phyloP scores from a whole-genome alignment of 306 rosid species.

The Vigna mungo region DNA sequence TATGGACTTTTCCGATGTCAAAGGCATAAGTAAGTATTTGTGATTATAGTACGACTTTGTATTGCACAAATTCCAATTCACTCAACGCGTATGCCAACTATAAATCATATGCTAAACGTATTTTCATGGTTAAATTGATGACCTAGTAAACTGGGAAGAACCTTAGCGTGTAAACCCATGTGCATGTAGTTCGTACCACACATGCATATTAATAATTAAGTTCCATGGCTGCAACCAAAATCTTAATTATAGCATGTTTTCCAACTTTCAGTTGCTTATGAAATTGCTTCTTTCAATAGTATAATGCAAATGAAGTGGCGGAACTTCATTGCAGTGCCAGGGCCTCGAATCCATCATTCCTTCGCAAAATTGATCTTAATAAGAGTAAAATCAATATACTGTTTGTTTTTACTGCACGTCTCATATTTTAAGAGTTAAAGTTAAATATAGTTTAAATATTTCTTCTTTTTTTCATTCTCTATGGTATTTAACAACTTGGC shows the following conservation, averaged over 20 bases:
- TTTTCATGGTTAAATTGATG: slow-evolving; percentile 6
- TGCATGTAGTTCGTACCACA: too few relatives aligned
- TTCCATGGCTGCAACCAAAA: background rate
- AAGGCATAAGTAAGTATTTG: background rate
- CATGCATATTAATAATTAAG: too few relatives aligned
- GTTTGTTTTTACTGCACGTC: too few relatives aligned
- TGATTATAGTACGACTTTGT: background rate
- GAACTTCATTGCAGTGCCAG: too few relatives aligned
- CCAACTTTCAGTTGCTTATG: background rate
- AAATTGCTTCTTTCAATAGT: background rate
- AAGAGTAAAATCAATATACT: too few relatives aligned
- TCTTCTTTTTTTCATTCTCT: too few relatives aligned
- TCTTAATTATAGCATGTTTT: background rate
- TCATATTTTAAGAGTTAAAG: too few relatives aligned
- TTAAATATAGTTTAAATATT: too few relatives aligned
- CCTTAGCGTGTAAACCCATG: too few relatives aligned
- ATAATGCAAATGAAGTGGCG: background rate
- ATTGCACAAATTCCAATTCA: background rate
- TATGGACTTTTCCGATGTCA: background rate
- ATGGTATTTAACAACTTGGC: too few relatives aligned
- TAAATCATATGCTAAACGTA: background rate
- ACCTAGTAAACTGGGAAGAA: background rate
- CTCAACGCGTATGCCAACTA: background rate
- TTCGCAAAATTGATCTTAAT: too few relatives aligned
- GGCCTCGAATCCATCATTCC: too few relatives aligned